Evolutionary conservation across 2,329 filamentous ascomycete species (phyloP), one percentile per base, ranked within the genome.

Genomic region (Xylaria sp.): DNA sequence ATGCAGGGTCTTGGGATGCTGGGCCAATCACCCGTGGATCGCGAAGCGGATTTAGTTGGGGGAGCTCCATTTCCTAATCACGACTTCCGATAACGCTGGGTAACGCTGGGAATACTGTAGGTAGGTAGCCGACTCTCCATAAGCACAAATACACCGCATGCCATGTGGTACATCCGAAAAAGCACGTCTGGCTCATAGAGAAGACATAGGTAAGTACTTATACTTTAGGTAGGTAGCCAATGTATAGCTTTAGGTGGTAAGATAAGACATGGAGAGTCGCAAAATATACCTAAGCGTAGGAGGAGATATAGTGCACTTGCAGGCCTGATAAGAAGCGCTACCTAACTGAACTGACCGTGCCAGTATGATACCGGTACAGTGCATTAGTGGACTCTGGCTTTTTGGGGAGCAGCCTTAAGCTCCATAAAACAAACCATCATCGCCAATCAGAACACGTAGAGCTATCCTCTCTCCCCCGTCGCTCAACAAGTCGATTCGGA

Each of bases 1-100:
- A 45, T 48, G 53, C 46, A 69, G 58, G 43, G 61, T 56, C 39
- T 63, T 43, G 30, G 32, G 32, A 65, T 39, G 43, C 68, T 62
- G 53, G 64, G 41, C 76, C 76, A 77, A 77, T 77, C 72, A 76
- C 56, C 64, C 36, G 39, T 39, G 36, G 66, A 76, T 74, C 76
- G 74, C 74, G 74, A 70, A 63, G 65, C 74, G 73, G 74, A 76
- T 71, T 72, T 66, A 72, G 72, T 76, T 77, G 72, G 74, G 74
- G 74, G 72, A 74, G 71, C 71, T 72, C 74, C 74, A 75, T 72
- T 53, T 68, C 43, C 53, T 72, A 63, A 63, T 36, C 41, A 56
- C 15, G 62, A 71, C 72, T 70, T 72, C 74, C 70, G 72, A 75
- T 68, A 70, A 62, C 61, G 70, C 63, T 66, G 30, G 18, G 60